phyloP scores from a whole-genome alignment of 192 early-diverging fungal species.

The Backusella sp. region DNA sequence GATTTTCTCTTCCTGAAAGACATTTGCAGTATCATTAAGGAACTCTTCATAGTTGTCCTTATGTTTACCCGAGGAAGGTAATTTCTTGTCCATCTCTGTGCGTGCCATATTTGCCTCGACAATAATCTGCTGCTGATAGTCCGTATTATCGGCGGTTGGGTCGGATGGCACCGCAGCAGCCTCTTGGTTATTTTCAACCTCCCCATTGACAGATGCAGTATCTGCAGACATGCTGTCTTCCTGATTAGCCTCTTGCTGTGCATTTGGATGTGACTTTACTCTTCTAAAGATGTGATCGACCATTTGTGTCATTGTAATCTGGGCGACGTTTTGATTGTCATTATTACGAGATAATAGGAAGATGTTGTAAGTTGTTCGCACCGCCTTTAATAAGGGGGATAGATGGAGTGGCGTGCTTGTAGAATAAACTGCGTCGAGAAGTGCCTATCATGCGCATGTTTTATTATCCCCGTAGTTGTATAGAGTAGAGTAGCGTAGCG shows the following conservation, averaged over 20 bases:
- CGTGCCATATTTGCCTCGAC: conserved; percentile 34
- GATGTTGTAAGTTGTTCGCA: conserved; percentile 86
- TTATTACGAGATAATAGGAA: conserved; percentile 75
- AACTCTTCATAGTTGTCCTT: conserved; percentile 34
- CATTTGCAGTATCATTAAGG: conserved; percentile 27
- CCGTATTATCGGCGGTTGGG: neutral
- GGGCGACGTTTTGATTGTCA: conserved; percentile 82
- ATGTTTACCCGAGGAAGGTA: conserved; percentile 17
- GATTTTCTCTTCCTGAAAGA: conserved; percentile 25
- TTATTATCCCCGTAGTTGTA: neutral
- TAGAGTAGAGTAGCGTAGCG: too few species aligned
- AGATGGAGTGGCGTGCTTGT: conserved; percentile 68
- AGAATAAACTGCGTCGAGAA: conserved; percentile 79
- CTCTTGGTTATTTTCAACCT: neutral
- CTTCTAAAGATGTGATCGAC: conserved; percentile 78
- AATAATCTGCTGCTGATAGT: conserved; percentile 34
- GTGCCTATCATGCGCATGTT: conserved; percentile 46
- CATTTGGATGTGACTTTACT: conserved; percentile 38
- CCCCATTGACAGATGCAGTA: neutral
- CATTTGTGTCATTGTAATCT: conserved; percentile 89
- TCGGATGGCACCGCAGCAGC: conserved; percentile 9
- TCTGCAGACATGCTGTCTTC: neutral
- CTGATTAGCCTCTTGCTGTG: neutral
- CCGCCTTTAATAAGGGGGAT: conserved; percentile 71
- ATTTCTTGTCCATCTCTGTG: conserved; percentile 23